Evolutionary conservation across 768 basidiomycete species (phyloP).

Genomic region (Imleria badia): DNA sequence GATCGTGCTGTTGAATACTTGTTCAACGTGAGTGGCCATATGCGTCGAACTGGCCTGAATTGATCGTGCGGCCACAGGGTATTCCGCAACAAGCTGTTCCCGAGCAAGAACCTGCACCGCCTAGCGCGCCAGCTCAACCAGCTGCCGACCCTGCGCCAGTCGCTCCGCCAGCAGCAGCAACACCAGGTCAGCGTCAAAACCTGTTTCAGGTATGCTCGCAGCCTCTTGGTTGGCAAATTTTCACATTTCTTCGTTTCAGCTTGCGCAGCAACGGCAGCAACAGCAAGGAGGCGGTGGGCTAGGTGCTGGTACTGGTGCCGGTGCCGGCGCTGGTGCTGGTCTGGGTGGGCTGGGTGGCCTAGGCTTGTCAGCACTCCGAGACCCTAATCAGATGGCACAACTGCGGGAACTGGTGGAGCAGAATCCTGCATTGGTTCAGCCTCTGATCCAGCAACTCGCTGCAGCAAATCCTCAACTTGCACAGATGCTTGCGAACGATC

Average conservation of each 20-base stretch:
- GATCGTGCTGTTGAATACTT: slow-evolving; percentile 98
- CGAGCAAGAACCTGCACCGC: slow-evolving; percentile 27
- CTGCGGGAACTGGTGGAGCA: slow-evolving; percentile 68
- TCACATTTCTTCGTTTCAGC: slow-evolving; percentile 38
- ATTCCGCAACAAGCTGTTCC: slow-evolving; percentile 82
- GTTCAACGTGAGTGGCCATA: slow-evolving; percentile 65
- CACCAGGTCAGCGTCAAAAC: slow-evolving; percentile 65
- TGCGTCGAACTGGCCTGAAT: not conserved
- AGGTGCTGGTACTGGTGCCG: slow-evolving; percentile 27
- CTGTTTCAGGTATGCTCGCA: slow-evolving; percentile 70
- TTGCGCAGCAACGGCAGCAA: slow-evolving; percentile 69
- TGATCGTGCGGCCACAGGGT: slow-evolving; percentile 50
- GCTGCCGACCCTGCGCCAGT: slow-evolving; percentile 36
- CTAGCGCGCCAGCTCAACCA: slow-evolving; percentile 45
- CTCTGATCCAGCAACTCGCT: slow-evolving; percentile 81
- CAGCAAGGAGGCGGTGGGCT: slow-evolving; percentile 24
- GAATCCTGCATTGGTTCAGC: slow-evolving; percentile 79
- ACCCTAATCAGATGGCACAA: slow-evolving; percentile 66
- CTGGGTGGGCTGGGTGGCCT: slow-evolving; percentile 26
- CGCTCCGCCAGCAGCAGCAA: slow-evolving; percentile 26
- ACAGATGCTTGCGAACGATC: slow-evolving; percentile 66
- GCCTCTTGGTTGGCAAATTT: not conserved
- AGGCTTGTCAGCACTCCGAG: slow-evolving; percentile 54
- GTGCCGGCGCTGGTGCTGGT: slow-evolving; percentile 27
- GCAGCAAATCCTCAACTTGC: slow-evolving; percentile 73